Conservation (phyloP, 495 filamentous ascomycete species). For the Talaromyces thailandensis region DNA sequence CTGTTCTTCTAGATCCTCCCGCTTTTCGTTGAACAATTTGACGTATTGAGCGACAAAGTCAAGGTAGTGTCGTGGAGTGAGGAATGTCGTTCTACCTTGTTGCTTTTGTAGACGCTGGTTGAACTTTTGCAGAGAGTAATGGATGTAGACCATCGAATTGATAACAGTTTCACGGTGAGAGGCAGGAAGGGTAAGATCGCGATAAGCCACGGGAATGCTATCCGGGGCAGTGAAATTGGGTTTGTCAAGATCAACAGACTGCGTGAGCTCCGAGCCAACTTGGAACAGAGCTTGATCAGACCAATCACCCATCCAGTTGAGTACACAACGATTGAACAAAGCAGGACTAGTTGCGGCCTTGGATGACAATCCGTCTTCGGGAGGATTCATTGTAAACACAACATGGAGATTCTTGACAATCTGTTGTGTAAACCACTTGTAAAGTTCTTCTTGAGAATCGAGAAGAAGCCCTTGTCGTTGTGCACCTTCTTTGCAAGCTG, state of each 20-base stretch:
- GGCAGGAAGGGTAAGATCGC: constrained; percentile 73
- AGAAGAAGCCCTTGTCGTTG: constrained; percentile 91
- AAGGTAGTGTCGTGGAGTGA: constrained; percentile 93
- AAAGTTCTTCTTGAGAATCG: constrained; percentile 95
- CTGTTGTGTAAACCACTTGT: constrained; percentile 99
- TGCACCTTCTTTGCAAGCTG: constrained; percentile 94
- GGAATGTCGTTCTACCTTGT: constrained; percentile 80
- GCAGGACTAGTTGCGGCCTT: constrained; percentile 96
- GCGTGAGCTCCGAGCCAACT: constrained; percentile 90
- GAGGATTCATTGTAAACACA: constrained; percentile 99
- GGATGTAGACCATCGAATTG: constrained; percentile 98
- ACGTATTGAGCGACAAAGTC: constrained; percentile 99
- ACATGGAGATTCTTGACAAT: constrained; percentile 99
- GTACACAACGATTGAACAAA: constrained; percentile 96
- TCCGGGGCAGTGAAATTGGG: constrained; percentile 79
- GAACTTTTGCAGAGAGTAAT: constrained; percentile 85
- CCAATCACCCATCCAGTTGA: constrained; percentile 99
- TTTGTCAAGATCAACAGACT: constrained; percentile 88
- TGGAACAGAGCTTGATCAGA: constrained; percentile 98
- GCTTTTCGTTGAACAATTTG: constrained; percentile 94
- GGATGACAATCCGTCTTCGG: constrained; percentile 85
- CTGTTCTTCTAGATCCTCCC: constrained; percentile 96
- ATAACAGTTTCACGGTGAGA: constrained; percentile 84
- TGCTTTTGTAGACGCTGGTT: constrained; percentile 84
- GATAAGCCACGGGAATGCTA: constrained; percentile 83